Base-by-base conservation (phyloP, 139 green algal species). In the Mesotaenium endlicherianum region DNA sequence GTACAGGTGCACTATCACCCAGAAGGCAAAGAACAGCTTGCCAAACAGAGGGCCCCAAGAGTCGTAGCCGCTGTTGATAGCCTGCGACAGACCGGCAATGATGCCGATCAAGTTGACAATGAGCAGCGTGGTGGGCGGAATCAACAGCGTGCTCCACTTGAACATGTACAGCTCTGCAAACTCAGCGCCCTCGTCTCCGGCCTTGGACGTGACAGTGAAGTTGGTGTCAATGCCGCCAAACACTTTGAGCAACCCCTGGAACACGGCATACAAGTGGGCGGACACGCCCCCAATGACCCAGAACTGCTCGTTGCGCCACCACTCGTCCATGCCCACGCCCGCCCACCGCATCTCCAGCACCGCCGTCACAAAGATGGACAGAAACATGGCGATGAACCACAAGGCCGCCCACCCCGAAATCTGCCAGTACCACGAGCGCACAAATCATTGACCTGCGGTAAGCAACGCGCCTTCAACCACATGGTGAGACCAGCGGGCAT, bases 241-340 rank as follows among this genome's bases (percentile, higher is more conserved):
- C 1, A 76, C 69, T 41, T 86, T 86, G n/a, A 86, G 68, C 8
- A 86, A n/a, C 3, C 80, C 80, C 67, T 86, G 79, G 31, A 53
- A 74, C 3, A 86, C 64, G 1, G 79, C 79, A 30, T 40, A 64
- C 8, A 86, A 34, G 57, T 86, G 80, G 20, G 69, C 43, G 68
- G 39, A 69, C 38, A 75, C 75, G 55, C 80, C 80, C 16, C 55
- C 80, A 68, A 86, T 86, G 3, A 86, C 64, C 80, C 80, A 86
- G 74, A 86, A 86, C 80, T 86, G 80, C 64, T 86, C 80, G 55
- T 75, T 86, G 30, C 80, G 2, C 80, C 80, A 86, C 69, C 44
- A 81, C 41, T 75, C 80, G 31, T 81, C 74, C 14, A 86, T 40
- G 31, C 43, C 17, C 8, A 86, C 80, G n/a, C 80, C 80, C 16